Conservation (phyloP, 768 basidiomycete species). For the Hypsizygus marmoreus region DNA sequence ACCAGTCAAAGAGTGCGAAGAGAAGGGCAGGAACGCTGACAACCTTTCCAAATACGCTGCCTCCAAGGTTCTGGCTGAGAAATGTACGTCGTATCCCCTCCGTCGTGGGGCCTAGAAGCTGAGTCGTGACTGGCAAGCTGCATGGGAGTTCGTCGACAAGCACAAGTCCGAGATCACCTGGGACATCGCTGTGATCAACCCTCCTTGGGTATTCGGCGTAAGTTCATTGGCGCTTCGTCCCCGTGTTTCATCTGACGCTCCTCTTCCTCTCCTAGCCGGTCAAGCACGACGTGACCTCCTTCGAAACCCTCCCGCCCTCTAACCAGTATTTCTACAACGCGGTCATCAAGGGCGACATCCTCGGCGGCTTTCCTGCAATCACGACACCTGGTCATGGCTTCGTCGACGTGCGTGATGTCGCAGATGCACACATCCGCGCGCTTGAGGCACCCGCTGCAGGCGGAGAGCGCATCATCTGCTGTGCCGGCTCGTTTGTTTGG, state of each 20-base stretch:
- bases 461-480: conserved; percentile 57
- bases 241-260: background rate
- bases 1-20: conserved; percentile 43
- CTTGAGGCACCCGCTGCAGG: conserved; percentile 52
- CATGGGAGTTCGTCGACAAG: conserved; percentile 43
- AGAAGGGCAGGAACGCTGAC: conserved; percentile 48
- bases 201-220: conserved; percentile 47
- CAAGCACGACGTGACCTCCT: conserved; percentile 39
- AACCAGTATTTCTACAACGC: conserved; percentile 29
- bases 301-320: conserved; percentile 41
- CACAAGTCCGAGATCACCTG: conserved; percentile 45
- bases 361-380: conserved; percentile 15
- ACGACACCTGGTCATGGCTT: conserved; percentile 36
- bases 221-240: conserved; percentile 1
- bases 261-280: conserved; percentile 31
- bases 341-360: conserved; percentile 21
- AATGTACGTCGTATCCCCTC: conserved; percentile 31
- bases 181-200: conserved; percentile 58
- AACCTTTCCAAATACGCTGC: conserved; percentile 52
- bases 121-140: too few relatives aligned
- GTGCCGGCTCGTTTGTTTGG: conserved; percentile 30
- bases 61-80: conserved; percentile 69
- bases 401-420: conserved; percentile 58
- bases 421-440: conserved; percentile 54
- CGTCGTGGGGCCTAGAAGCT: too few relatives aligned